Evolutionary conservation across 306 rosid species (phyloP).

Genomic region (Carpinus viminea): DNA sequence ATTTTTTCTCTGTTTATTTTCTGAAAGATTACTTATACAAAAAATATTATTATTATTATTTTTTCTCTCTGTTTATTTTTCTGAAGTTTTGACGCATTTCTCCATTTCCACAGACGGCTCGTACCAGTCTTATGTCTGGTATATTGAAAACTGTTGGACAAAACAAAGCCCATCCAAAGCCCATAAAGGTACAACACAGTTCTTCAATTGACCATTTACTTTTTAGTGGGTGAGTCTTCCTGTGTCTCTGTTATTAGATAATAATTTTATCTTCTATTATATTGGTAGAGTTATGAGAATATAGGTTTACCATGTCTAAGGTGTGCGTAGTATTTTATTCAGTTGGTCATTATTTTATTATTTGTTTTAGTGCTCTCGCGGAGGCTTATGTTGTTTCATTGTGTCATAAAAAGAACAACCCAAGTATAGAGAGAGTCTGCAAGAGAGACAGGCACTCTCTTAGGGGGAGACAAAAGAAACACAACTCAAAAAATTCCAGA

Average conservation of each 20-base stretch:
- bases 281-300: background rate
- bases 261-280: background rate
- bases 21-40: no score
- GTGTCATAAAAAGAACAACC: no score
- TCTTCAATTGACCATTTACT: background rate
- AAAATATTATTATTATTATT: no score
- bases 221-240: background rate
- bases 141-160: conserved; percentile 80
- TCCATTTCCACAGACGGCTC: conserved; percentile 54
- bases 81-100: conserved; percentile 11
- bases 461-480: no score
- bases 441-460: no score
- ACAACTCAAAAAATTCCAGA: no score
- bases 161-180: conserved; percentile 95
- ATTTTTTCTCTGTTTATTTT: background rate
- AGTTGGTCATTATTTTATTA: background rate
- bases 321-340: background rate
- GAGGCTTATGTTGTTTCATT: conserved; percentile 6
- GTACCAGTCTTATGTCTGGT: conserved; percentile 90
- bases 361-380: background rate
- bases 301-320: background rate
- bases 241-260: background rate
- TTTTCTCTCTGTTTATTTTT: background rate
- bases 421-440: no score
- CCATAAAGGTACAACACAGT: conserved; percentile 66